Evolutionary conservation across 164 flowering plant genomes (phyloP).

Genomic region (Paratinospora sagittata): DNA sequence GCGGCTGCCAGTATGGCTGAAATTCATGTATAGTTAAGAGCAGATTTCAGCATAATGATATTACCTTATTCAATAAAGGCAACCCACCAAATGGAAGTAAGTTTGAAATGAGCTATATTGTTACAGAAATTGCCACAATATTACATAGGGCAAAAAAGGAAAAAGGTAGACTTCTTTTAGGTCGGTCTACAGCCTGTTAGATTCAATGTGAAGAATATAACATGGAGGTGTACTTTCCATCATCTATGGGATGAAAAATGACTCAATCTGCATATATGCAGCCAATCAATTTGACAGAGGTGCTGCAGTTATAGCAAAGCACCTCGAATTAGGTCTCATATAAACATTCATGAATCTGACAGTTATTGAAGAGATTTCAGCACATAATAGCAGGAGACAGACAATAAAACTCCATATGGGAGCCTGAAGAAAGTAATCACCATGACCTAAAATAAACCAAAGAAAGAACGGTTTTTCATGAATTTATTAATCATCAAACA

Average conservation of each 20-base stretch:
- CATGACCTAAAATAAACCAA: neutral
- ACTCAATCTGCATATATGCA: neutral
- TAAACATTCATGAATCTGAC: neutral
- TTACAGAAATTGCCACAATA: no score
- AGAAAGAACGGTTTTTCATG: neutral
- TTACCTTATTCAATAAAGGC: neutral
- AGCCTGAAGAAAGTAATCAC: neutral
- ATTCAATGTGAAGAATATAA: no score
- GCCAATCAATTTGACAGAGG: neutral
- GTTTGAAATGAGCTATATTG: no score
- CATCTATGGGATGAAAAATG: neutral
- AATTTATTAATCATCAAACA: neutral
- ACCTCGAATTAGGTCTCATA: neutral
- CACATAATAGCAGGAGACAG: neutral
- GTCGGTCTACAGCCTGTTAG: no score
- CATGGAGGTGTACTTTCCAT: neutral
- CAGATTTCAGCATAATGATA: neutral
- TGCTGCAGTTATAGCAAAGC: neutral
- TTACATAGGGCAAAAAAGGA: no score
- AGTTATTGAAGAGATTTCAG: neutral
- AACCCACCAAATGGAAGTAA: neutral
- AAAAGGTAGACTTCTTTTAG: no score
- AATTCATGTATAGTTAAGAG: slow-evolving; percentile 7
- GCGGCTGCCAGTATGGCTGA: slow-evolving; percentile 98
- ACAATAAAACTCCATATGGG: neutral